Evolutionary conservation across 768 basidiomycete species (phyloP), one percentile per base, ranked within the genome.

Genomic region (Lentinula detonsa): DNA sequence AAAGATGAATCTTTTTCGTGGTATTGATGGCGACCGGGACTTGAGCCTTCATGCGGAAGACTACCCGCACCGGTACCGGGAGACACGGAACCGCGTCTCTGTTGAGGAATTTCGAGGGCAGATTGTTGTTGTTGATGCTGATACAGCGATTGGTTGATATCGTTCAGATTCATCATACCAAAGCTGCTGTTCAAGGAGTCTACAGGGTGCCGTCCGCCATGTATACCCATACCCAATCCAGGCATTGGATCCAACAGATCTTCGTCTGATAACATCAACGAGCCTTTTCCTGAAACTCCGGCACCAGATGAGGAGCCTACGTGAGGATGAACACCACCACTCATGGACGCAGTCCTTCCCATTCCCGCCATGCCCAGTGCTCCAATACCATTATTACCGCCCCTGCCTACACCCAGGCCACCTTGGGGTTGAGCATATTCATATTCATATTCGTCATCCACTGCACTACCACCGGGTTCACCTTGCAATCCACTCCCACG

Each of bases 241-340:
- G 48, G 35, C 31, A 50, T 46, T 10, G 48, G 48, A 18, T 51
- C 62, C 8, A 62, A 21, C 11, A 94, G 81, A 63, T 94, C 91
- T 55, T 93, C 92, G 63, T 94, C 92, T 0, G 85, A 84, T 21
- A 93, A 73, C 72, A 88, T 75, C 33, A 91, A 74, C 2, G 88
- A 85, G 1, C 87, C 78, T 3, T 87, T 79, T 3, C 79, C 73
- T 56, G 75, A 71, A 4, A 49, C 60, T 40, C 56, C 43, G 16
- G 43, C 21, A 4, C 33, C 46, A 7, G 48, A 57, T 6, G 56
- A 57, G 6, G 39, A 4, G 11, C 39, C 42, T 42, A 16, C 2
- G 15, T 39, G 45, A 57, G 34, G 42, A 49, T 37, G 40, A 31
- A 56, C 55, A 15, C 55, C 55, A 13, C 55, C 55, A 23, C 55